Conservation (phyloP, 2,329 filamentous ascomycete genomes). For the Aspergillus fumigatiaffinis region DNA sequence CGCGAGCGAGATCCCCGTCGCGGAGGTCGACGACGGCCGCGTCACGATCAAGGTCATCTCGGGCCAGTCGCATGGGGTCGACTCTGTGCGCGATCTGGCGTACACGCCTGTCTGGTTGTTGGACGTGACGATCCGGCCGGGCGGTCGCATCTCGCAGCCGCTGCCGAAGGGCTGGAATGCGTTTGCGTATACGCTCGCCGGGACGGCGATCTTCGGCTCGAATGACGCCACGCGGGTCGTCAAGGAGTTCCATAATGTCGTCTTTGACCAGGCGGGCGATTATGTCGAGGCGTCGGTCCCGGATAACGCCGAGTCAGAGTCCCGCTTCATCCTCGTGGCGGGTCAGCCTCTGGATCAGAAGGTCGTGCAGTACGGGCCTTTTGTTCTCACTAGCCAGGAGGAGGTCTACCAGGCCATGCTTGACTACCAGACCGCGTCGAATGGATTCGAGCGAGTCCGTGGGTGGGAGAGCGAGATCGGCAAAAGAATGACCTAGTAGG, state of each 20-base stretch:
- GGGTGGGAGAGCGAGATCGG: constrained; percentile 85
- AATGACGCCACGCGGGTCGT: constrained; percentile 28
- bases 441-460: constrained; percentile 75
- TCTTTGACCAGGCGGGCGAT: constrained; percentile 79
- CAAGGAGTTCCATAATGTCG: constrained; percentile 75
- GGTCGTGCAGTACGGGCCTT: constrained; percentile 79
- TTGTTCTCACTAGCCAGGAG: constrained; percentile 69
- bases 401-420: constrained; percentile 72
- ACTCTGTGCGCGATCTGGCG: constrained; percentile 82
- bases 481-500: constrained; percentile 58
- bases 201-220: constrained; percentile 61
- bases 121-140: constrained; percentile 75
- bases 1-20: constrained; percentile 72
- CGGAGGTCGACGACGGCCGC: constrained; percentile 65
- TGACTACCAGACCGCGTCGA: constrained; percentile 68
- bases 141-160: constrained; percentile 70
- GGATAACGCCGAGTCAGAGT: constrained; percentile 56
- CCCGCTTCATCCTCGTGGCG: constrained; percentile 62
- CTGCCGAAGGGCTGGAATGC: constrained; percentile 82
- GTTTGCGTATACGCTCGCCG: constrained; percentile 81
- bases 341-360: constrained; percentile 76
- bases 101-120: constrained; percentile 98
- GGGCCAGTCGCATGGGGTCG: constrained; percentile 76
- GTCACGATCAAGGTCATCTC: constrained; percentile 88
- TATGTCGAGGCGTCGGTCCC: constrained; percentile 67